Base-by-base conservation (phyloP, 306 rosid genomes). In the Rosa multiflora region DNA sequence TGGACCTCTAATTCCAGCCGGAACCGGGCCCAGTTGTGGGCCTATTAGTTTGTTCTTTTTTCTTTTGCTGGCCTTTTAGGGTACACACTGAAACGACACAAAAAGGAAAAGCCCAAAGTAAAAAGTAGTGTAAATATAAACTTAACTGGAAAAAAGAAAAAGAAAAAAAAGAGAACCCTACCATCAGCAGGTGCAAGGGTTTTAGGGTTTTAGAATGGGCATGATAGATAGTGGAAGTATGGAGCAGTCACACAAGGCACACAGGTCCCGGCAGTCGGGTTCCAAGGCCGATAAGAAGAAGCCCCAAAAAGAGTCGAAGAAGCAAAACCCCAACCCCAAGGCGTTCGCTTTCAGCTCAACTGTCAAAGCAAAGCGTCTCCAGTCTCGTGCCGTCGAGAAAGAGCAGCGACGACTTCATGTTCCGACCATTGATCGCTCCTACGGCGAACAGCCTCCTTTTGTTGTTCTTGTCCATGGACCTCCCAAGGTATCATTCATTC, bases 391-490 rank as follows among this genome's bases (percentile, higher is more conserved):
- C 42, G 99, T 93, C 35, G 99, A 95, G 87, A 95, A 95, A 81
- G 97, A 92, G 84, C 99, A 95, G 88, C 97, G 99, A 63, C 81
- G 99, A 70, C 96, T 95, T 67, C 99, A 88, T 37, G 87, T 86
- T 12, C 99, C 99, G 0, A 73, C 87, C 76, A 84, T 89, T 1
- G 97, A 92, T 75, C 93, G 98, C 66, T 52, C 89, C 61, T 92
- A 95, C 59, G 97, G 93, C n/a, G 98, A 95, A 59, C 85, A 92
- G 4, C 83, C 98, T 64, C 99, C 99, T 0, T 95, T 62, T 61
- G 97, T 95, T 26, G 80, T 95, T 72, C 91, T 92, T 26, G 98
- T 95, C 51, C 99, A 95, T n/a, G 99, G 99, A 52, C 98, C 99
- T 53, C 98, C 99, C 42, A 78, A 88, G 95, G 99, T 92, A 37